Evolutionary conservation across 495 filamentous ascomycete genomes (phyloP), one percentile per base, ranked within the genome.

Genomic region (Talaromyces trachyspermus): DNA sequence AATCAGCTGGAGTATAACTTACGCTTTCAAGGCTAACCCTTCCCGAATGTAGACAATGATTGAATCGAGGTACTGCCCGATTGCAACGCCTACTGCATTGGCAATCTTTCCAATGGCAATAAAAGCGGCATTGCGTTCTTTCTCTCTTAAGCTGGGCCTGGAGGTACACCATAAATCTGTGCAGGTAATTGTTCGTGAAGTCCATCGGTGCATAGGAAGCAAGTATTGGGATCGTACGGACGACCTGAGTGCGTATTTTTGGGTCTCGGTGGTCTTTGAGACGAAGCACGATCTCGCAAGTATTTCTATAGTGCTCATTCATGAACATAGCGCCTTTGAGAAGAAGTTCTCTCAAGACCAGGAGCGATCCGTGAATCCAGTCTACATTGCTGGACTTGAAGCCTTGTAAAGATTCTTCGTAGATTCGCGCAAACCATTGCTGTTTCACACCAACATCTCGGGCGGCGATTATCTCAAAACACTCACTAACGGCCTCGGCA

Each of bases 281-380:
- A 42, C 81, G 82, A 46, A 89, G 80, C 18, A 95, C 83, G 49
- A 89, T 89, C 50, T 99, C 92, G 63, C 91, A 96, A 11, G 87
- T 83, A 37, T 94, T 87, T 25, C 79, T 71, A 54, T 92, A 91
- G 52, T 86, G 80, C 25, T 86, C 86, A 41, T 92, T 84, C 92
- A 99, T 96, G 68, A 94, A 99, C 92, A 97, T 99, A 49, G 89
- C 89, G 19, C 92, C 91, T 54, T 92, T 88, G 50, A 87, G 74
- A 12, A 97, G 79, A 20, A 99, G 75, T 61, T 96, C 91, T 60
- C 88, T 89, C 53, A 96, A 72, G 1, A 90, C 86, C 15, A 99
- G 74, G 29, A 99, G 76, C 10, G 89, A 95, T 23, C 89, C 94
- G 62, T 99, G 92, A 26, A 91, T 83, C 51, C 77, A 81, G 57